These are phyloP conservation scores for Centella asiatica DNA, from an alignment of 129 eudicot genomes.

Conservation along the genomic window DNA sequence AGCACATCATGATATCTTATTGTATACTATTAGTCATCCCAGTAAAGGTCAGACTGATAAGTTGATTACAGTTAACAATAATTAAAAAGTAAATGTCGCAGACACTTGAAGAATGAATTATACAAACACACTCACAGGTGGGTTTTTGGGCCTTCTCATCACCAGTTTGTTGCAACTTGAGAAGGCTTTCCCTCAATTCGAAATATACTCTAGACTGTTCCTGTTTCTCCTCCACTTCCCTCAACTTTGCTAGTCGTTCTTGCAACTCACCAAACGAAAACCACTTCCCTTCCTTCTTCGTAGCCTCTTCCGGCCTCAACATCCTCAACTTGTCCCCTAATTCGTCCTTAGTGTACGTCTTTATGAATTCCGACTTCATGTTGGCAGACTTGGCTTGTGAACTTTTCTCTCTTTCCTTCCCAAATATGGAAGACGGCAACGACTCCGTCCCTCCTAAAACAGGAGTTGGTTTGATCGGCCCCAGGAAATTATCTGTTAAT, in stretches of 20 bases:
- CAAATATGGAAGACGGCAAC: slow-evolving; percentile 12
- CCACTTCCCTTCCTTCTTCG: slow-evolving; percentile 22
- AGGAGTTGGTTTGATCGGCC: not conserved
- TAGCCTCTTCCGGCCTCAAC: slow-evolving; percentile 48
- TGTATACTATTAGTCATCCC: too few species aligned
- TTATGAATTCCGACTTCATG: slow-evolving; percentile 20
- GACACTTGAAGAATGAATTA: not conserved
- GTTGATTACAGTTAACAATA: too few species aligned
- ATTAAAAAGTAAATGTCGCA: too few species aligned
- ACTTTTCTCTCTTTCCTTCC: slow-evolving; percentile 8
- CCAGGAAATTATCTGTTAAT: slow-evolving; percentile 7
- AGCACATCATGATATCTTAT: not conserved
- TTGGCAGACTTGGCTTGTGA: slow-evolving; percentile 6
- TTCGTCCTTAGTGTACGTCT: slow-evolving; percentile 18
- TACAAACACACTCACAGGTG: not conserved
- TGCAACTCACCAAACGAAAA: slow-evolving; percentile 49
- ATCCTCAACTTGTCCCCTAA: slow-evolving; percentile 51
- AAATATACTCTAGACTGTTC: not conserved
- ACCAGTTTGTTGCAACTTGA: not conserved
- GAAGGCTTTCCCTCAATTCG: slow-evolving; percentile 23
- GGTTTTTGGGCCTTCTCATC: slow-evolving; percentile 6
- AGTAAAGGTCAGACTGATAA: not conserved
- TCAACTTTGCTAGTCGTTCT: slow-evolving; percentile 41
- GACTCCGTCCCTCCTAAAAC: slow-evolving; percentile 8
- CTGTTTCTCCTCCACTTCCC: slow-evolving; percentile 38